Base-by-base conservation (phyloP, 116 monocot genomes). In the Phalaenopsis hybrid region DNA sequence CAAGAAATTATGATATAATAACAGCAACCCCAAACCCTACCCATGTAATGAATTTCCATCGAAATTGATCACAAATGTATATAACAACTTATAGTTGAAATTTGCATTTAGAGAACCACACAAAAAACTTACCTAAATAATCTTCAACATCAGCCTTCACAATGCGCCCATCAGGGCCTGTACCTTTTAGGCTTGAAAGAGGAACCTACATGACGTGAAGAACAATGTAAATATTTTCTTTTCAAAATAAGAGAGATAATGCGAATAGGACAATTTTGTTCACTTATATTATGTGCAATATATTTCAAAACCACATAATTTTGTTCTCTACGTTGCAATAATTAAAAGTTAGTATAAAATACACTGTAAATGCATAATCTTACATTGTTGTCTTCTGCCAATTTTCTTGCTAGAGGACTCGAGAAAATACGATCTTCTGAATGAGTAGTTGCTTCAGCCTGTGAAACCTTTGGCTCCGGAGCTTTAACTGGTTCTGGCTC, bases 81-180 rank as follows among this genome's bases (percentile, higher is more conserved):
- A 73, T 3, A 17, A 73, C 15, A 37, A 37, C 33, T 41, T 73
- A 73, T 17, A 41, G 4, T 73, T 73, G 2, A 37, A 37, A 41
- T 44, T 41, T n/a, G 75, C 5, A 52, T 25, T 23, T 50, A 10
- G 28, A 77, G 23, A 51, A 49, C 76, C 25, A 81, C 2, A 46
- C 4, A 43, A 44, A 85, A 75, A 68, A 18, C 59, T 77, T 92
- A 92, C 99, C 93, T 77, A 95, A 85, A 68, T 99, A 95, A 82
- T 95, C 99, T 85, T 95, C 93, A 87, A 95, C 77, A 87, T 95
- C 99, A 87, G 95, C 95, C 88, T 99, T 99, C 76, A 99, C 72
- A 81, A 99, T 93, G 9, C 90, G 89, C 2, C 93, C 93, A 68
- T 92, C 99, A 78, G 95, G 95, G 28, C 99, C 99, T 52, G 99